These are phyloP conservation scores for Heliocybe sulcata DNA, from an alignment of 1,284 basidiomycete genomes.

Conservation along the genomic window DNA sequence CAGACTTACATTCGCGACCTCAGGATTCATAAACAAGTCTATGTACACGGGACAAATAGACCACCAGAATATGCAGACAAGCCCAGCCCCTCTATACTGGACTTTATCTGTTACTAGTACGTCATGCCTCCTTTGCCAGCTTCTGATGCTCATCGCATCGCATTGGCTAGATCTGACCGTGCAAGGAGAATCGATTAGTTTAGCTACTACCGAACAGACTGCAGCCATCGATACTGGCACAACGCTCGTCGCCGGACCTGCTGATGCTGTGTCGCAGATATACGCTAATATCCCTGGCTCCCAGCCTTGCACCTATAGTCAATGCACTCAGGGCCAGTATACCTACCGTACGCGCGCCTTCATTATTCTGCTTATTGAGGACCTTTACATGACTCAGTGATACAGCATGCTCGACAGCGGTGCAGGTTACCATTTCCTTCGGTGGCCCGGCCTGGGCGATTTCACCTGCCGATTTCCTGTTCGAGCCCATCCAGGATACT, in stretches of 20 bases:
- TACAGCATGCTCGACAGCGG: constrained; percentile 5
- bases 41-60: not conserved
- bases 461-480: constrained; percentile 40
- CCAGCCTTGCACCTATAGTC: not conserved
- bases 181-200: not conserved
- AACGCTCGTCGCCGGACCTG: constrained; percentile 45
- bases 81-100: too few species aligned
- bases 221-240: constrained; percentile 26
- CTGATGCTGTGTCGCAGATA: constrained; percentile 30
- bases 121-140: not conserved
- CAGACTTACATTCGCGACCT: not conserved
- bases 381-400: constrained; percentile 29
- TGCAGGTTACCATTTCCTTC: not conserved
- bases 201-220: not conserved
- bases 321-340: not conserved
- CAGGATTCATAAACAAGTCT: not conserved
- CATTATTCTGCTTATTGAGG: constrained; percentile 10
- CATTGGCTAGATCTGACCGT: not conserved
- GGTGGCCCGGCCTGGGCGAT: constrained; percentile 31
- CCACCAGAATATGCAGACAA: not conserved
- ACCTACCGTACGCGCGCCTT: not conserved
- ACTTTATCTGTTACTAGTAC: not conserved
- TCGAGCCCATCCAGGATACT: constrained; percentile 24
- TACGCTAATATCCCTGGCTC: constrained; percentile 21
- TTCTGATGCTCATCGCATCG: not conserved